A percentile compares a stretch with the other conserved stretches of the same genome.
Evolutionary conservation across 305 asterid species (phyloP).

Genomic region (Fraxinus sp.): DNA sequence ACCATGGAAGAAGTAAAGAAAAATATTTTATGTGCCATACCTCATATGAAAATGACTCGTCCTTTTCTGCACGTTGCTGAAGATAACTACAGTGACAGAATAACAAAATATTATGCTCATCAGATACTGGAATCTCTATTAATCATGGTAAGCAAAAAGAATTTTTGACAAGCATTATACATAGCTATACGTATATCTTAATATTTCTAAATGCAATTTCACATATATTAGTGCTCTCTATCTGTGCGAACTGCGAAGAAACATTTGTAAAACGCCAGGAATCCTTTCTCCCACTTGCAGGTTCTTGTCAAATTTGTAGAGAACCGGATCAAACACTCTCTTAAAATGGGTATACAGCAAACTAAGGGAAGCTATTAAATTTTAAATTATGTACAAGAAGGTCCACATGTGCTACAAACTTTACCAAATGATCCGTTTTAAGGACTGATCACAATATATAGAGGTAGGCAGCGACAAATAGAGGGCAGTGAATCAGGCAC

Average conservation of each 20-base stretch:
- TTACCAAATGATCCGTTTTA: neutral
- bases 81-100: slow-evolving; percentile 68
- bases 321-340: neutral
- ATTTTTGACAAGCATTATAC: slow-evolving; percentile 11
- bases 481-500: neutral
- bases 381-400: neutral
- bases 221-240: slow-evolving; percentile 21
- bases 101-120: slow-evolving; percentile 15
- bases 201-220: slow-evolving; percentile 16
- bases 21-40: slow-evolving; percentile 35
- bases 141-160: neutral
- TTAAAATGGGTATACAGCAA: neutral
- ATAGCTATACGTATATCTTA: slow-evolving; percentile 6
- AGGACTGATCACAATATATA: neutral
- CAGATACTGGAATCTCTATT: slow-evolving; percentile 9
- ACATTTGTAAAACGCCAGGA: neutral
- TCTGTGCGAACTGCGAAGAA: neutral
- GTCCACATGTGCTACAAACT: neutral
- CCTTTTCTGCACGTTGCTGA: slow-evolving; percentile 72
- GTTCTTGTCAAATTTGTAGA: neutral
- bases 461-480: neutral
- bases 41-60: slow-evolving; percentile 82
- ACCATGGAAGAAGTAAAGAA: slow-evolving; percentile 20
- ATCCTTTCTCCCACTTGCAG: slow-evolving; percentile 13
- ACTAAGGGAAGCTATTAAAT: neutral